These are phyloP conservation scores for Fusarium sororula DNA, from an alignment of 2,329 filamentous ascomycete genomes.

Conservation along the genomic window DNA sequence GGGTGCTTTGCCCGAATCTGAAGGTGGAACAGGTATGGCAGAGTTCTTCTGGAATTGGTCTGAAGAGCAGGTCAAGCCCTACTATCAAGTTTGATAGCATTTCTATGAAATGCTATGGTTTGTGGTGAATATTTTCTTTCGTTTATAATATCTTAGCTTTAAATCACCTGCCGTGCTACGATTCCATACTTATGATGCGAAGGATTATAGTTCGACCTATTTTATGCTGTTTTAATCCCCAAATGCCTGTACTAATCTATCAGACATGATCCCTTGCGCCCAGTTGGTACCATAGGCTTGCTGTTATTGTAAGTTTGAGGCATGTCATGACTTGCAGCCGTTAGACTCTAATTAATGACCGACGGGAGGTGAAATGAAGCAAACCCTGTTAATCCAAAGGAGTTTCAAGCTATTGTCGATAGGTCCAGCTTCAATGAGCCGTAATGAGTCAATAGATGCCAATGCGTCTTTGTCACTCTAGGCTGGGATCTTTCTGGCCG, in stretches of 20 bases:
- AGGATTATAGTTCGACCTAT: neutral
- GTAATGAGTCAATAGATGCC: conserved; percentile 2
- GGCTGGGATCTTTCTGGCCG: conserved; percentile 7
- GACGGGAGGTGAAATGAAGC: neutral
- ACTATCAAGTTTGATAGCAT: neutral
- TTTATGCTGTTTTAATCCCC: neutral
- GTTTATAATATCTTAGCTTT: neutral
- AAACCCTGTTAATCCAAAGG: neutral
- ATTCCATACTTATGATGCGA: no score
- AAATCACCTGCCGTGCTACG: neutral
- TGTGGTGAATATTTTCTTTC: neutral
- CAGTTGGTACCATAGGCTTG: neutral
- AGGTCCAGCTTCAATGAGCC: conserved; percentile 6
- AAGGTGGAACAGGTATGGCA: conserved; percentile 51
- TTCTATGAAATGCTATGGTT: neutral
- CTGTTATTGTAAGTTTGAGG: neutral
- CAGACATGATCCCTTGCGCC: neutral
- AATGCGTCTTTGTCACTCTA: neutral
- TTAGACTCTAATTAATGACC: neutral
- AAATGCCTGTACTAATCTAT: neutral
- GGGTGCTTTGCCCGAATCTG: conserved; percentile 45
- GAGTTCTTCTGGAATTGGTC: conserved; percentile 55
- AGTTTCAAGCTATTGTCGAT: neutral
- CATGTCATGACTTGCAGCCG: neutral
- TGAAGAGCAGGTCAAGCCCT: conserved; percentile 49